Percentiles rank a stretch among this genome's conserved stretches.
phyloP scores from a whole-genome alignment of 225 moss, liverwort and hornwort genomes.

The Takakia lepidozioides region DNA sequence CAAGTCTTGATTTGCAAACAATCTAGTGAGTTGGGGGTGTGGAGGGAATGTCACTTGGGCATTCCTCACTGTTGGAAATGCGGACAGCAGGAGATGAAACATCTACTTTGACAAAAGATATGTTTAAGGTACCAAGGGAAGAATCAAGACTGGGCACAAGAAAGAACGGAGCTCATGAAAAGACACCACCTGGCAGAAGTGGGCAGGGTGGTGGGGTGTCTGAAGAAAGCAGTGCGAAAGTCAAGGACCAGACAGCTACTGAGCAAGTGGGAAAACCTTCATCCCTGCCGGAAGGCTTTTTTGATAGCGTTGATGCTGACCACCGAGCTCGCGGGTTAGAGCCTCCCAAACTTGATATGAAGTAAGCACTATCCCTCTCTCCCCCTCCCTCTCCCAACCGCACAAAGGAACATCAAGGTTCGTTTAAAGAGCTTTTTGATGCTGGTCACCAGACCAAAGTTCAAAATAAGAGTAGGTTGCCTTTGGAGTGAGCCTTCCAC shows the following conservation, averaged over 20 bases:
- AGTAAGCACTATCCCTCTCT: constrained; percentile 32
- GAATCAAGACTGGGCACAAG: constrained; percentile 5
- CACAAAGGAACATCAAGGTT: too few relatives aligned
- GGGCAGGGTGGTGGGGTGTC: too few relatives aligned
- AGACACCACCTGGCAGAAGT: too few relatives aligned
- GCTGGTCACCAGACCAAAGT: too few relatives aligned
- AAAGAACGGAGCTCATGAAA: constrained; percentile 17
- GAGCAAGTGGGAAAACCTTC: constrained; percentile 17
- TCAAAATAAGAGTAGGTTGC: too few relatives aligned
- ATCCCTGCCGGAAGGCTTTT: constrained; percentile 83
- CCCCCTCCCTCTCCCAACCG: too few relatives aligned
- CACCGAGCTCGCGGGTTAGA: constrained; percentile 90
- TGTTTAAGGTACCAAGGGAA: too few relatives aligned
- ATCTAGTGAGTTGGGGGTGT: not conserved
- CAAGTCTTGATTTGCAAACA: not conserved
- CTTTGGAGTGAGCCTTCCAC: too few relatives aligned
- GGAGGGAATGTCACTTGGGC: not conserved
- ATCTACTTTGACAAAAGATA: constrained; percentile 12
- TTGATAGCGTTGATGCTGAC: constrained; percentile 87
- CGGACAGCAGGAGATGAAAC: constrained; percentile 23
- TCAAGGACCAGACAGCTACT: constrained; percentile 13
- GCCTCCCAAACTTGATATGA: constrained; percentile 75
- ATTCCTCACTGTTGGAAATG: not conserved
- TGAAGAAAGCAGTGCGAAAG: constrained; percentile 17
- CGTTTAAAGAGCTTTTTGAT: too few relatives aligned